phyloP scores from a whole-genome alignment of 1,284 basidiomycete species.

The Ustilago tritici region DNA sequence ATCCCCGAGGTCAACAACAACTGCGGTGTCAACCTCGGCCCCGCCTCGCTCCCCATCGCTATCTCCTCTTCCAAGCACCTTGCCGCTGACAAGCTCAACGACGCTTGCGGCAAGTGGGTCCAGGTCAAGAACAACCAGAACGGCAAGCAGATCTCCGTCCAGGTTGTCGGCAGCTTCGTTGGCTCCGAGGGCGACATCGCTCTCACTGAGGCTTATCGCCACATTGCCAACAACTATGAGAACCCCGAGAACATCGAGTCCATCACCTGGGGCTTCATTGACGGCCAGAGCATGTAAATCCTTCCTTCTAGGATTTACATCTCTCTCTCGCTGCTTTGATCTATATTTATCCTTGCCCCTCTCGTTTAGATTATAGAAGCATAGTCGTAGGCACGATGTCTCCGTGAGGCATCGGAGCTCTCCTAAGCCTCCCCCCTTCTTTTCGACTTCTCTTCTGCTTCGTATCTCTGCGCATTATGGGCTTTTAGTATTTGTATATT shows the following conservation, averaged over 20 bases:
- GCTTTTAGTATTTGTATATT: constrained; percentile 35
- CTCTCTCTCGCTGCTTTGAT: background rate
- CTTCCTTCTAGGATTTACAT: background rate
- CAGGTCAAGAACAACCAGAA: constrained; percentile 59
- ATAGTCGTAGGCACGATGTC: constrained; percentile 28
- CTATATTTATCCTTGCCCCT: background rate
- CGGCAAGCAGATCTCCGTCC: constrained; percentile 57
- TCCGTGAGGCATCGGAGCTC: constrained; percentile 12
- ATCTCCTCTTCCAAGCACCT: constrained; percentile 49
- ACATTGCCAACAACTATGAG: constrained; percentile 45
- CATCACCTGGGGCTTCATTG: constrained; percentile 60
- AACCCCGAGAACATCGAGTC: constrained; percentile 49
- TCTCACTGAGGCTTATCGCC: constrained; percentile 51
- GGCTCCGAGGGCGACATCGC: constrained; percentile 46
- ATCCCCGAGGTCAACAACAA: constrained; percentile 32
- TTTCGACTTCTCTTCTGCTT: constrained; percentile 17
- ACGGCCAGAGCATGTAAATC: constrained; percentile 53
- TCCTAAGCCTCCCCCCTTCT: constrained; percentile 15
- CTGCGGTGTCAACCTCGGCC: constrained; percentile 39
- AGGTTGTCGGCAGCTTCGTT: constrained; percentile 47
- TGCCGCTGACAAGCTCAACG: constrained; percentile 38
- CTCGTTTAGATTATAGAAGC: constrained; percentile 18
- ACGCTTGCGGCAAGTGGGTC: constrained; percentile 59
- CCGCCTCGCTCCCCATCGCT: constrained; percentile 47
- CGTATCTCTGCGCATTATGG: constrained; percentile 37